These are phyloP conservation scores for Seiridium cupressi DNA, from an alignment of 2,329 filamentous ascomycete species.

Conservation along the genomic window DNA sequence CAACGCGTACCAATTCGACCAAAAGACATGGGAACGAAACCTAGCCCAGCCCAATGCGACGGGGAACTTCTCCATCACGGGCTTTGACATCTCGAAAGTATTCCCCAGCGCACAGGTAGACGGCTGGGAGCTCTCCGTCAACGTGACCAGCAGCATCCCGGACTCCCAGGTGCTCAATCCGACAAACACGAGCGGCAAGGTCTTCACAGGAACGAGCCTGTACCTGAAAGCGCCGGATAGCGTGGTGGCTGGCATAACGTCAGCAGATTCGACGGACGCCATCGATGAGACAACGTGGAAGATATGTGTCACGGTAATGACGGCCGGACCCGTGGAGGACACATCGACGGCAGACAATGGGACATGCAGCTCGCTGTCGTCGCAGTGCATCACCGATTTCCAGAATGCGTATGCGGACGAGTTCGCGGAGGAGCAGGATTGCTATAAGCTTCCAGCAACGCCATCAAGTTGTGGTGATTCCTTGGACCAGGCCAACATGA, in stretches of 20 bases:
- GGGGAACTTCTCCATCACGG: slow-evolving; percentile 15
- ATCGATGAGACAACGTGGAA: slow-evolving; percentile 25
- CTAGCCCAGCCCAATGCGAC: slow-evolving; percentile 37
- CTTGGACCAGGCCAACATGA: slow-evolving; percentile 17
- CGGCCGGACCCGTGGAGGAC: slow-evolving; percentile 17
- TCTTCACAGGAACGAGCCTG: slow-evolving; percentile 26
- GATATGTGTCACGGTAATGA: slow-evolving; percentile 22
- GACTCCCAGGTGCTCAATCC: slow-evolving; percentile 20
- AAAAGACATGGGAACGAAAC: slow-evolving; percentile 28
- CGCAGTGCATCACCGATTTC: slow-evolving; percentile 24
- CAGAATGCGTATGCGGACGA: slow-evolving; percentile 21
- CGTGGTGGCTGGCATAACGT: slow-evolving; percentile 11
- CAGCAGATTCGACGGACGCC: slow-evolving; percentile 14
- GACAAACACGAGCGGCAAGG: slow-evolving; percentile 14
- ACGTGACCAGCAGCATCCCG: slow-evolving; percentile 22
- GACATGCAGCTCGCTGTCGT: slow-evolving; percentile 15
- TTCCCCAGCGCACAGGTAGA: slow-evolving; percentile 44
- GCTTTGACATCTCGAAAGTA: slow-evolving; percentile 32
- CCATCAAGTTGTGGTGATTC: slow-evolving; percentile 21
- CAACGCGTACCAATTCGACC: slow-evolving; percentile 21
- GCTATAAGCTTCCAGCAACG: slow-evolving; percentile 21
- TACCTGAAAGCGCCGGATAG: slow-evolving; percentile 18
- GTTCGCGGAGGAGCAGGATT: slow-evolving; percentile 21
- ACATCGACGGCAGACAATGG: slow-evolving; percentile 13
- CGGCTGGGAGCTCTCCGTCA: slow-evolving; percentile 32